Conservation (phyloP, 257 asterid genomes). For the Gentiana macrophylla region DNA sequence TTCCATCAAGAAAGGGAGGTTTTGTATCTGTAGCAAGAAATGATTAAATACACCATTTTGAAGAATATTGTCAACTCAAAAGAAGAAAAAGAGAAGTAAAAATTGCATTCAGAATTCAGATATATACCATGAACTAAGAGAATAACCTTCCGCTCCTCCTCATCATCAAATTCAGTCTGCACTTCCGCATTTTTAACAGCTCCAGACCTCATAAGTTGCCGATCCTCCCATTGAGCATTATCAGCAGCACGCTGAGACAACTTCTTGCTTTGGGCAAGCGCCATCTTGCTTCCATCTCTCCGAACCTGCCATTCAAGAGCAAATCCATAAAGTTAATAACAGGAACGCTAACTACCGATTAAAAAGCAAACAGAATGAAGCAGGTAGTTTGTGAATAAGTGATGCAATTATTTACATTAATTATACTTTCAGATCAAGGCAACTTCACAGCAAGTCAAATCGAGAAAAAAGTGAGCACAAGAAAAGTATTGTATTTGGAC, state of each 20-base stretch:
- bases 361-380: too few relatives aligned
- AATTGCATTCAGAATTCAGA: background rate
- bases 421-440: too few relatives aligned
- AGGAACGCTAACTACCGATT: too few relatives aligned
- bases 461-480: too few relatives aligned
- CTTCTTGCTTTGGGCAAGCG: constrained; percentile 92
- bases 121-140: constrained; percentile 89
- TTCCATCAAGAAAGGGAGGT: constrained; percentile 97
- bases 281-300: constrained; percentile 91
- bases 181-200: constrained; percentile 95
- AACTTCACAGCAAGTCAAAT: too few relatives aligned
- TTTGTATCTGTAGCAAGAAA: constrained; percentile 60
- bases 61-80: background rate
- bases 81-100: too few relatives aligned
- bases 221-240: constrained; percentile 99
- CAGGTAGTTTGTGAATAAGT: too few relatives aligned
- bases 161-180: constrained; percentile 92
- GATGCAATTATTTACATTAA: too few relatives aligned
- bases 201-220: constrained; percentile 94
- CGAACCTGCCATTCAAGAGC: constrained; percentile 41
- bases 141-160: constrained; percentile 87
- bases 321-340: background rate
- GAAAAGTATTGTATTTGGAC: too few relatives aligned
- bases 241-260: constrained; percentile 92
- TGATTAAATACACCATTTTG: constrained; percentile 9